These are phyloP conservation scores for Hyaloperonospora brassicae DNA, from an alignment of 352 stramenopile species.

Conservation along the genomic window DNA sequence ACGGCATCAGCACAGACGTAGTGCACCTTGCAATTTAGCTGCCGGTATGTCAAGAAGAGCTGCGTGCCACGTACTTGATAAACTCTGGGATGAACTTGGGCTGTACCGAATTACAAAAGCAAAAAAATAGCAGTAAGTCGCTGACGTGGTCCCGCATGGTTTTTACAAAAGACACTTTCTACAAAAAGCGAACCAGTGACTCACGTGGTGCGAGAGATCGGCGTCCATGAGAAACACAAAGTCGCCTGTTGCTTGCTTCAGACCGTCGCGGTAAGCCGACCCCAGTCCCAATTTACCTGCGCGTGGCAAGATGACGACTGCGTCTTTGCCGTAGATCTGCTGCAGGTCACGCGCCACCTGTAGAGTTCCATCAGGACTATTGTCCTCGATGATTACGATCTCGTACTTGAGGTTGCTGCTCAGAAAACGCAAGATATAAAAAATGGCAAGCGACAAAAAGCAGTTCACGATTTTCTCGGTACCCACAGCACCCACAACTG, in stretches of 20 bases:
- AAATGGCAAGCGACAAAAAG: background rate
- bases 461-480: conserved; percentile 3
- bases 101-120: conserved; percentile 22
- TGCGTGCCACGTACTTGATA: conserved; percentile 46
- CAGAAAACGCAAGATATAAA: conserved; percentile 1
- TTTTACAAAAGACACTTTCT: background rate
- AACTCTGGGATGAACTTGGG: conserved; percentile 96
- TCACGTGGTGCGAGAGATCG: conserved; percentile 95
- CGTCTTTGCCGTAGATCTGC: conserved; percentile 85
- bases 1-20: conserved; percentile 7
- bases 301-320: conserved; percentile 91
- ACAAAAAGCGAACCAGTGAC: conserved; percentile 1
- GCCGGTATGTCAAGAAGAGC: background rate
- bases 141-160: background rate
- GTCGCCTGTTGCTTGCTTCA: conserved; percentile 88
- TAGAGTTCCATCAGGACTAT: conserved; percentile 93
- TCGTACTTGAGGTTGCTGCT: conserved; percentile 87
- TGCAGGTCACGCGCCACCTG: conserved; percentile 89
- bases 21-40: background rate
- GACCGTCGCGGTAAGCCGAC: conserved; percentile 93
- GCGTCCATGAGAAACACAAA: conserved; percentile 98
- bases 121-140: background rate
- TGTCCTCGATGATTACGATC: conserved; percentile 98
- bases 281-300: conserved; percentile 94
- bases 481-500: background rate